phyloP scores from a whole-genome alignment of 2,329 filamentous ascomycete genomes.

The Aureobasidium sp. region DNA sequence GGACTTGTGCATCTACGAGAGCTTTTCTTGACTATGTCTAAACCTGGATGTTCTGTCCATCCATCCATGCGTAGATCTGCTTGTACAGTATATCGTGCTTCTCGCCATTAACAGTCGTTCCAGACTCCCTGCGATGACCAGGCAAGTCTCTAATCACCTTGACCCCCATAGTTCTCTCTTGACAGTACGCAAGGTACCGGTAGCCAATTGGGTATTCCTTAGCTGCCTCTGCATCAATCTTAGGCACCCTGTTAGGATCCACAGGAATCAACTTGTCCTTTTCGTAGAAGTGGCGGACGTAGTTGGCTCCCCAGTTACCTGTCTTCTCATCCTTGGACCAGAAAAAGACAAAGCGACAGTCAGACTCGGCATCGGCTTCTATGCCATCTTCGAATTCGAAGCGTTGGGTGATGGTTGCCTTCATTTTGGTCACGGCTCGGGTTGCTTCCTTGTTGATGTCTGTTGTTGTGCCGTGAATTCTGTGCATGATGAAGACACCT shows the following conservation, averaged over 20 bases:
- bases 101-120: constrained; percentile 27
- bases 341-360: constrained; percentile 30
- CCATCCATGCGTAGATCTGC: constrained; percentile 37
- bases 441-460: constrained; percentile 32
- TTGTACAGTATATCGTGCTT: constrained; percentile 40
- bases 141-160: constrained; percentile 38
- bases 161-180: constrained; percentile 39
- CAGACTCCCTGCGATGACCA: constrained; percentile 32
- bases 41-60: constrained; percentile 25
- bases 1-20: no score
- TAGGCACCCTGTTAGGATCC: constrained; percentile 34
- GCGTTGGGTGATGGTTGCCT: constrained; percentile 43
- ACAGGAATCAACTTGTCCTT: constrained; percentile 44
- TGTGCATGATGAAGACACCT: constrained; percentile 38
- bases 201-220: constrained; percentile 37
- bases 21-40: neutral
- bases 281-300: constrained; percentile 44
- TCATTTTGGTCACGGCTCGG: constrained; percentile 42
- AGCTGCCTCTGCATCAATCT: constrained; percentile 33
- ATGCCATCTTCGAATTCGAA: constrained; percentile 32
- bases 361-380: constrained; percentile 39
- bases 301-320: constrained; percentile 35
- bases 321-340: constrained; percentile 14
- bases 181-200: constrained; percentile 37
- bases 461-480: constrained; percentile 33